These are phyloP conservation scores for Ormosia semicastrata DNA, from an alignment of 306 rosid species.

Conservation along the genomic window DNA sequence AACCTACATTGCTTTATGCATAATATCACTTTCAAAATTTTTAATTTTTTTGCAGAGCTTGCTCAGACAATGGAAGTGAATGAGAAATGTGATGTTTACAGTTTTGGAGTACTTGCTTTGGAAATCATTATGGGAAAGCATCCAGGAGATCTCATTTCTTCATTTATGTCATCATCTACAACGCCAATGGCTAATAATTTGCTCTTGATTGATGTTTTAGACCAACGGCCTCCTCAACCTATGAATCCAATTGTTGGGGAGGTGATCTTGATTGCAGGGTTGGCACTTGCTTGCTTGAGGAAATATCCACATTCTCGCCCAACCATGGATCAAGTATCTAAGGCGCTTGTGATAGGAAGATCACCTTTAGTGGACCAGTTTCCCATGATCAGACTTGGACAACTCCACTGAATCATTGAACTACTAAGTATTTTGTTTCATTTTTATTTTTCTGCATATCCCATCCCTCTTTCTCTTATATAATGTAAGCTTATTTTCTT, in stretches of 20 bases:
- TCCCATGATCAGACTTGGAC: not conserved
- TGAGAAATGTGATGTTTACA: slow-evolving; percentile 22
- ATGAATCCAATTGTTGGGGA: not conserved
- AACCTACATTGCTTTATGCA: not conserved
- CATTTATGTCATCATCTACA: not conserved
- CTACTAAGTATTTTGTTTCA: not conserved
- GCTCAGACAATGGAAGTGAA: slow-evolving; percentile 14
- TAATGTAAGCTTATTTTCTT: too few relatives aligned
- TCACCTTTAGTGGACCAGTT: not conserved
- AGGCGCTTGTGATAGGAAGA: not conserved
- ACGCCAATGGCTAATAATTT: not conserved
- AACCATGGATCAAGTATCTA: not conserved
- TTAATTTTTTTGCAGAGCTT: slow-evolving; percentile 9
- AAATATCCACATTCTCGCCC: not conserved
- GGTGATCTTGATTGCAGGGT: not conserved
- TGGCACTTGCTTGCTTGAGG: not conserved
- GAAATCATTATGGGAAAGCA: not conserved
- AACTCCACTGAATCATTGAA: not conserved
- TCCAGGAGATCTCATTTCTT: not conserved
- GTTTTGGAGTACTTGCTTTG: not conserved
- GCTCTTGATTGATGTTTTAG: not conserved
- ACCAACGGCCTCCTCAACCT: not conserved
- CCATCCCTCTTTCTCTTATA: too few relatives aligned
- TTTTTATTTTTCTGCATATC: too few relatives aligned
- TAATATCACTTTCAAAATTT: not conserved